phyloP scores from a whole-genome alignment of 208 protist genomes.

The Acanthamoeba royreba region DNA sequence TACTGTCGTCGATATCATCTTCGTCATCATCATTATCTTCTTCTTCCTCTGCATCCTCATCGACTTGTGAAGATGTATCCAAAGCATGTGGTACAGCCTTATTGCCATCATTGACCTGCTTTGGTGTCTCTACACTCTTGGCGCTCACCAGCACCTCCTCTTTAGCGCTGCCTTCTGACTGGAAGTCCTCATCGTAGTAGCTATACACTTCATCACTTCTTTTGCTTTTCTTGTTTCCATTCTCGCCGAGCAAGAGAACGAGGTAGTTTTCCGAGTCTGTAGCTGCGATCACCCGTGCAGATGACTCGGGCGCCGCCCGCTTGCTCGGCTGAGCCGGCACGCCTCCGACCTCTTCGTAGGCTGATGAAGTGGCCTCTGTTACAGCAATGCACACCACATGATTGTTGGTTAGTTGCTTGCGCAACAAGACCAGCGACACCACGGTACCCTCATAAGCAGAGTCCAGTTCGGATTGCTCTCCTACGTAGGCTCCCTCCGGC shows the following conservation, averaged over 20 bases:
- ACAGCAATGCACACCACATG: neutral
- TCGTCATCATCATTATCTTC: neutral
- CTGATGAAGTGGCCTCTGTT: neutral
- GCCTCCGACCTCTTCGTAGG: neutral
- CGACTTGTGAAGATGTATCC: no score
- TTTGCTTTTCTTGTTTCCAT: neutral
- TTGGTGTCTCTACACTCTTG: neutral
- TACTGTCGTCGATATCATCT: neutral
- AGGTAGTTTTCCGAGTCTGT: neutral
- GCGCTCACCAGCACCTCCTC: neutral
- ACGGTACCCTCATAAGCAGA: no score
- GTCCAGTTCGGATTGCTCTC: neutral
- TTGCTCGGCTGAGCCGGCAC: neutral
- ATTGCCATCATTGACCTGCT: no score
- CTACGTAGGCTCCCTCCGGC: neutral
- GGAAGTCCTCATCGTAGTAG: neutral
- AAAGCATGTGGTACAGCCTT: no score
- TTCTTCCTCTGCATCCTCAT: neutral
- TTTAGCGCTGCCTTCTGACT: neutral
- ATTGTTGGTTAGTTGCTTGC: neutral
- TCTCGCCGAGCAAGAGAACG: neutral
- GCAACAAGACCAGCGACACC: no score
- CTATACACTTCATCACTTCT: neutral
- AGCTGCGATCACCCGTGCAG: neutral
- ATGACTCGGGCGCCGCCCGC: neutral